Evolutionary conservation across 345 rosid species (phyloP).

Genomic region (Acer negundo): DNA sequence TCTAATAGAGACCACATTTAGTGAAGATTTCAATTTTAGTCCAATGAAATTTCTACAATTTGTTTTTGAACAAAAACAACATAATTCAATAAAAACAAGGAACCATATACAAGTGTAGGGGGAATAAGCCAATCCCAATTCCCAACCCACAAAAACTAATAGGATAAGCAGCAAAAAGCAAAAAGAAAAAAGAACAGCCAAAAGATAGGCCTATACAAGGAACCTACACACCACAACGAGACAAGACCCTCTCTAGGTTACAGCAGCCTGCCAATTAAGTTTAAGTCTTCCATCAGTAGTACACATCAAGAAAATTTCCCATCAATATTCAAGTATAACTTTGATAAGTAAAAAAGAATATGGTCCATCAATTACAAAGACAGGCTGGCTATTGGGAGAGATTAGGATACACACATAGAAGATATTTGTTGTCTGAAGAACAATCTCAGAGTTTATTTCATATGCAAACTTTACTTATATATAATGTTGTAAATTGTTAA

Average conservation of each 20-base stretch:
- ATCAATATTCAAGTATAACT: background rate
- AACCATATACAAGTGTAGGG: too few species aligned
- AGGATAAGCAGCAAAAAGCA: background rate
- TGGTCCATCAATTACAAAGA: background rate
- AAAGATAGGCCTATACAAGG: too few species aligned
- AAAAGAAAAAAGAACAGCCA: too few species aligned
- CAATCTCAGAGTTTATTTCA: background rate
- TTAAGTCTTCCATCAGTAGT: background rate
- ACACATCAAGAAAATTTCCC: background rate
- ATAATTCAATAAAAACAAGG: too few species aligned
- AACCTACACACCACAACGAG: too few species aligned
- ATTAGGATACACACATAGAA: background rate
- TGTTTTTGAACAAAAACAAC: too few species aligned
- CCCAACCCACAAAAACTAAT: background rate
- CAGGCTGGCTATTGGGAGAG: background rate
- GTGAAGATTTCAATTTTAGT: background rate
- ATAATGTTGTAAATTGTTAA: background rate
- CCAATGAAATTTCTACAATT: background rate
- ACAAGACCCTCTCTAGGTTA: too few species aligned
- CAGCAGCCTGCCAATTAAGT: background rate
- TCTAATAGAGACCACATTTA: background rate
- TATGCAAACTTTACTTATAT: background rate
- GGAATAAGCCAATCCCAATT: too few species aligned
- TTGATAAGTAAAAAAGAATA: background rate
- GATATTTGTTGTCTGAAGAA: background rate